Evolutionary conservation across 352 stramenopile species (phyloP), one percentile per base, ranked within the genome.

Genomic region (Phytopythium mirpurense): DNA sequence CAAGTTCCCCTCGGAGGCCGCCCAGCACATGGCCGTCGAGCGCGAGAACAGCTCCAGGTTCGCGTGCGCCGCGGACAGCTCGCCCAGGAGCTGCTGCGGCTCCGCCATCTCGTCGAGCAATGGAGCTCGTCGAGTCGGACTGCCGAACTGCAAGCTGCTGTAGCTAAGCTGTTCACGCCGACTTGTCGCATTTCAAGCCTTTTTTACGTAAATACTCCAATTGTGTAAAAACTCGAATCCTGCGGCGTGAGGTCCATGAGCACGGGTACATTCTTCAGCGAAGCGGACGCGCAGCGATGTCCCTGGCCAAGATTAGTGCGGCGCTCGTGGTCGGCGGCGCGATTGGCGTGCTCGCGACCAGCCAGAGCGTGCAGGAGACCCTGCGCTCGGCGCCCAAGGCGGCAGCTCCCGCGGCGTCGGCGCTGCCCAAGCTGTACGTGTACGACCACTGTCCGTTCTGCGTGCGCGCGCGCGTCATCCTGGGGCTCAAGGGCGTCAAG

Each of bases 21-120:
- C 82, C 79, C 77, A 92, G 63, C 77, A 90, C 73, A 92, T 86
- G 44, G 79, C 82, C 16, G 73, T 90, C 26, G 74, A 80, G 68
- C 76, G 77, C 55, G 70, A 71, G 52, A 76, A 51, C 18, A 27
- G 41, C 12, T 57, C 67, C 10, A 74, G 55, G 42, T 27, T 48
- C 18, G 41, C 26, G 19, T 23, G 37, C 12, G 46, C 26, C 24
- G n/a, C 23, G 3, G 1, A 24, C 43, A 35, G 43, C 43, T 21
- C 23, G 26, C 26, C 16, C 40, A 46, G 3, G 29, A 54, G 48
- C 35, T 35, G 16, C 43, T 50, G 15, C 29, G 29, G n/a, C n/a
- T n/a, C n/a, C n/a, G n/a, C n/a, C n/a, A n/a, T n/a, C n/a, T n/a
- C n/a, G n/a, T n/a, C n/a, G n/a, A n/a, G n/a, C n/a, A n/a, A n/a